Base-by-base conservation (phyloP, 2,329 filamentous ascomycete species). In the Penicillium brasilianum region DNA sequence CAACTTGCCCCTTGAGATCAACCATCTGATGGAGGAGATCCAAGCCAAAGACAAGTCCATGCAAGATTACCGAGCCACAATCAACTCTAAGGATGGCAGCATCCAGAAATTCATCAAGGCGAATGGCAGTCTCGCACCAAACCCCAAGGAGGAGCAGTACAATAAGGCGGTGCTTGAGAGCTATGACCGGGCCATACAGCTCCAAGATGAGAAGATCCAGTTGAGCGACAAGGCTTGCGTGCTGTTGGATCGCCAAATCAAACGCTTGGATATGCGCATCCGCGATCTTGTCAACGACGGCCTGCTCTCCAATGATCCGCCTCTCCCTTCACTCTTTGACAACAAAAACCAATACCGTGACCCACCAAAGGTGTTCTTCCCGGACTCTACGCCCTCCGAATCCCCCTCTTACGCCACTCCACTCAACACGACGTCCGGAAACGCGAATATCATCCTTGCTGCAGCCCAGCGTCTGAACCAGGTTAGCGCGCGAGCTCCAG, bases 81-180 rank as follows among this genome's bases (percentile, higher is more conserved):
- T 89, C 70, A 81, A 81, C 61, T 82, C 82, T 36, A 84, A 85
- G 49, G 87, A 89, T 66, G 78, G 75, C 57, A 85, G 83, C 59
- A 78, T 89, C n/a, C 87, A 89, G 67, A 88, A 88, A 69, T 88
- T 87, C 74, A 84, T 89, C 71, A 88, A 87, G 66, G 68, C 84
- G 10, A 87, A 88, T 65, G 86, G 87, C 58, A 85, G 85, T 68
- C 79, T 88, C 48, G 79, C 84, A 2, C 82, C 83, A 36, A 87
- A 89, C 63, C 85, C 87, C 0, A 88, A 89, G 69, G 87, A 89
- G 71, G 85, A 87, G 56, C 79, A 82, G 6, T 88, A 88, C 70
- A 80, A 79, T 57, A 87, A 85, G 66, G 77, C 79, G 9, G 84
- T 88, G 53, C 72, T 83, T 57, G 80, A 87, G 63, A 85, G 85